phyloP scores from a whole-genome alignment of 345 rosid species.

The Sonneratia caseolaris region DNA sequence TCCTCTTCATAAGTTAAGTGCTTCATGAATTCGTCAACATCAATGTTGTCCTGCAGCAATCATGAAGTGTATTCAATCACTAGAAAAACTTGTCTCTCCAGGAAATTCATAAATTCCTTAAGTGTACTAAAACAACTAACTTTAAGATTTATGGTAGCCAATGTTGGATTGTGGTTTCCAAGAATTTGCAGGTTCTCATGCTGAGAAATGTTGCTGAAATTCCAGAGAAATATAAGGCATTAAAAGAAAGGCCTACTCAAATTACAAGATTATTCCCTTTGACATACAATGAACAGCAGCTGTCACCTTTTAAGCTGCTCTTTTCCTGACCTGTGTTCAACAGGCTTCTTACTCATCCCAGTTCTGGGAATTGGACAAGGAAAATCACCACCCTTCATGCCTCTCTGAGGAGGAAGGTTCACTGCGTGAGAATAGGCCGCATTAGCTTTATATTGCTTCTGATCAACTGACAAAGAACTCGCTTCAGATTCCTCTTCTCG shows the following conservation, averaged over 20 bases:
- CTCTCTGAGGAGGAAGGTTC: slow-evolving; percentile 29
- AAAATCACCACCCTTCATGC: slow-evolving; percentile 20
- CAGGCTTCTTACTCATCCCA: slow-evolving; percentile 27
- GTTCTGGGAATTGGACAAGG: slow-evolving; percentile 17
- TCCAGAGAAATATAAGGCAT: slow-evolving; percentile 11
- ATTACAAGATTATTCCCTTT: not conserved
- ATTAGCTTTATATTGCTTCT: slow-evolving; percentile 36
- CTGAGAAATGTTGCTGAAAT: slow-evolving; percentile 62
- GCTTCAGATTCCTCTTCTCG: slow-evolving; percentile 98
- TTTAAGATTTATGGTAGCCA: slow-evolving; percentile 53
- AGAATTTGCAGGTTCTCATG: slow-evolving; percentile 45
- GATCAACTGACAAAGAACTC: slow-evolving; percentile 84
- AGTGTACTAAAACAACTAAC: slow-evolving; percentile 28
- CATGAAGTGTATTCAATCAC: not conserved
- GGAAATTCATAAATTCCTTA: not conserved
- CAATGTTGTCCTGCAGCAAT: slow-evolving; percentile 53
- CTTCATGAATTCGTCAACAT: slow-evolving; percentile 56
- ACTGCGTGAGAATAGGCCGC: slow-evolving; percentile 58
- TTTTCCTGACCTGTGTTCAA: slow-evolving; percentile 35
- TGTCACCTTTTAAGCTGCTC: slow-evolving; percentile 58
- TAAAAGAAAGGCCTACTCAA: not conserved
- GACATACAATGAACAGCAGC: not conserved
- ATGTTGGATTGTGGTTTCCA: slow-evolving; percentile 49
- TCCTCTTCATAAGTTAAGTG: slow-evolving; percentile 67
- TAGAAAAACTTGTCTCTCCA: not conserved